A percentile compares a stretch with the other conserved stretches of the same genome.
Conservation (phyloP, 2,329 filamentous ascomycete species). For the Fusarium sp. region DNA sequence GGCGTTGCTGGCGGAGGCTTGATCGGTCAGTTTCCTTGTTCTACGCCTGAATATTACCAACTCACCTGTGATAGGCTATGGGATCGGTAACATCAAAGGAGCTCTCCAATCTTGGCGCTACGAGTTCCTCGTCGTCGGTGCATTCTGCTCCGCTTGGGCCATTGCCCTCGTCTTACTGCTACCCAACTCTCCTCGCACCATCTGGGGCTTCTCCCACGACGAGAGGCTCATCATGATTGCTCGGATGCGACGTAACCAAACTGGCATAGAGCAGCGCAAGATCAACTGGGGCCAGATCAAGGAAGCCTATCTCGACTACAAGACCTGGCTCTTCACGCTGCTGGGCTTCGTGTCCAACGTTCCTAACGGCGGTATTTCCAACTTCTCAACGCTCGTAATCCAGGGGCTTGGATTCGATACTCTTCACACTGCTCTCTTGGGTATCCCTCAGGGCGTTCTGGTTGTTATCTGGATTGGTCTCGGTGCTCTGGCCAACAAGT, state of each 20-base stretch:
- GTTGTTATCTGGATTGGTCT: conserved; percentile 56
- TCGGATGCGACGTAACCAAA: conserved; percentile 66
- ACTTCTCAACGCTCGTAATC: conserved; percentile 70
- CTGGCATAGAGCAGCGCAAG: conserved; percentile 66
- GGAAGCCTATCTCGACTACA: conserved; percentile 68
- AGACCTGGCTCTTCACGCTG: conserved; percentile 67
- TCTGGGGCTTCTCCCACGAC: conserved; percentile 60
- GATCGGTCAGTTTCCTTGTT: conserved; percentile 44
- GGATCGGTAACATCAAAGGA: conserved; percentile 68
- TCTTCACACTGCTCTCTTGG: conserved; percentile 52
- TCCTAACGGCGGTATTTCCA: conserved; percentile 68
- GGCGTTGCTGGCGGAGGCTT: conserved; percentile 68
- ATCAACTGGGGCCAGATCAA: conserved; percentile 65
- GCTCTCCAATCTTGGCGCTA: conserved; percentile 71
- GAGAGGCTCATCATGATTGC: conserved; percentile 67
- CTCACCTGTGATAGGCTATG: conserved; percentile 55
- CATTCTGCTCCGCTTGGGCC: conserved; percentile 69
- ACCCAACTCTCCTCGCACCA: conserved; percentile 67
- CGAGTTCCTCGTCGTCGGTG: conserved; percentile 72
- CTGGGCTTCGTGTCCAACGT: conserved; percentile 65
- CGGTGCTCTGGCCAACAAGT: conserved; percentile 53
- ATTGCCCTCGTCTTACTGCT: conserved; percentile 67
- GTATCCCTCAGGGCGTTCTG: conserved; percentile 53
- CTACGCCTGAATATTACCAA: neutral
- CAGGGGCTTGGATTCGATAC: conserved; percentile 64